Evolutionary conservation across 106 monocot species (phyloP).

Genomic region (Posidonia australis): DNA sequence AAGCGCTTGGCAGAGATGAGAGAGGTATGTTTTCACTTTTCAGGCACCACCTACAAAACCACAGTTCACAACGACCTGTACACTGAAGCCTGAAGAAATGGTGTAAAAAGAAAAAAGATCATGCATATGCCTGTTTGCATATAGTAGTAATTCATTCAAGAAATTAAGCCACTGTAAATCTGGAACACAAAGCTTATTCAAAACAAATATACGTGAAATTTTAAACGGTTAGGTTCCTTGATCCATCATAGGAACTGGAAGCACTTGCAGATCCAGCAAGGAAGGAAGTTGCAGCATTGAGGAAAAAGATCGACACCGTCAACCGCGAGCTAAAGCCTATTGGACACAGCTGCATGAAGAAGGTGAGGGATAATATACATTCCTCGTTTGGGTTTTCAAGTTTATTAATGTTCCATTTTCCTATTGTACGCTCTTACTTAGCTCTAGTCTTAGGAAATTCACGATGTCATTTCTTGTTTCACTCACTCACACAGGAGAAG

Average conservation of each 20-base stretch:
- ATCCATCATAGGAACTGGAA: constrained; percentile 64
- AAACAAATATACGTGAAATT: too few species aligned
- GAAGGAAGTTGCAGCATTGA: constrained; percentile 59
- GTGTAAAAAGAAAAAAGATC: too few species aligned
- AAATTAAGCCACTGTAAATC: too few species aligned
- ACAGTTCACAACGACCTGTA: too few species aligned
- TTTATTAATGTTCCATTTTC: too few species aligned
- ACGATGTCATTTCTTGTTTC: background rate
- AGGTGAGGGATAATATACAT: constrained; percentile 30
- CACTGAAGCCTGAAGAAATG: too few species aligned
- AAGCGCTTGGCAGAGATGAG: constrained; percentile 63
- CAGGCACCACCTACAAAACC: background rate
- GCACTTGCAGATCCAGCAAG: constrained; percentile 81
- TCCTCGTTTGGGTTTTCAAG: too few species aligned
- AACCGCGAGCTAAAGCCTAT: constrained; percentile 83
- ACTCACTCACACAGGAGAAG: constrained; percentile 39
- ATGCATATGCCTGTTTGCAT: too few species aligned
- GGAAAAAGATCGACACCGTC: constrained; percentile 62
- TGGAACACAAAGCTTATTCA: too few species aligned
- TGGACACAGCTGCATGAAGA: constrained; percentile 67
- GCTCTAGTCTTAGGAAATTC: background rate
- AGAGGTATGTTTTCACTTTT: constrained; percentile 32
- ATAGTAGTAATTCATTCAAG: too few species aligned
- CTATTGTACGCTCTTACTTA: background rate
- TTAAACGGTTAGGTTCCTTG: background rate